These are phyloP conservation scores for Geotrichum fermentans DNA, from an alignment of 1,139 yeast species.

Conservation along the genomic window DNA sequence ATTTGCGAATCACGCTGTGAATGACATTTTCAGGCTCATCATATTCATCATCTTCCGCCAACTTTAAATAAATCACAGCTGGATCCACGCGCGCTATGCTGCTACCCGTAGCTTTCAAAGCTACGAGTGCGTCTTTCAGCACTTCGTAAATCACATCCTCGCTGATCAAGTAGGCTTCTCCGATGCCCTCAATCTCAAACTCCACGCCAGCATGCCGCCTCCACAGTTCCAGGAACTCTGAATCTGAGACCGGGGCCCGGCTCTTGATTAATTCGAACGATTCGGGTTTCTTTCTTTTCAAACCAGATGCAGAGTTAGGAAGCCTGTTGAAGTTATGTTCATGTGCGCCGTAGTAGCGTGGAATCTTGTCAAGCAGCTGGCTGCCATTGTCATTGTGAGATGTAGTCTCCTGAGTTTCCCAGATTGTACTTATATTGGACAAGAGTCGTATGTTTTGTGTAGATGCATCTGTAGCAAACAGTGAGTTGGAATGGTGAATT, in stretches of 20 bases:
- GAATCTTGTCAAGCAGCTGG: slow-evolving; percentile 41
- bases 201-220: slow-evolving; percentile 53
- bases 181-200: slow-evolving; percentile 30
- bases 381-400: slow-evolving; percentile 17
- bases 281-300: slow-evolving; percentile 12
- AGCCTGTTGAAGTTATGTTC: neutral
- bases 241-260: slow-evolving; percentile 52
- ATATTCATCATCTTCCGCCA: slow-evolving; percentile 23
- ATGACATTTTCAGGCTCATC: slow-evolving; percentile 39
- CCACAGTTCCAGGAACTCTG: slow-evolving; percentile 55
- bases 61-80: slow-evolving; percentile 30
- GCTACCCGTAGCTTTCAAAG: slow-evolving; percentile 22
- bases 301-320: neutral
- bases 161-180: slow-evolving; percentile 40
- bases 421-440: slow-evolving; percentile 44
- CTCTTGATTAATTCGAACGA: slow-evolving; percentile 43
- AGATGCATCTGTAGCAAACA: slow-evolving; percentile 42
- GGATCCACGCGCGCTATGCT: slow-evolving; percentile 30
- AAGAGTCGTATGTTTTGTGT: slow-evolving; percentile 31
- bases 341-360: slow-evolving; percentile 42
- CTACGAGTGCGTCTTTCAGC: slow-evolving; percentile 43
- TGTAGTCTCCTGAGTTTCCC: slow-evolving; percentile 35
- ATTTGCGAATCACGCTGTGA: slow-evolving; percentile 47
- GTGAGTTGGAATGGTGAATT: slow-evolving; percentile 82
- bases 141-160: slow-evolving; percentile 38